Evolutionary conservation across 2,329 filamentous ascomycete genomes (phyloP).

Genomic region (Hymenoscyphus albidus): DNA sequence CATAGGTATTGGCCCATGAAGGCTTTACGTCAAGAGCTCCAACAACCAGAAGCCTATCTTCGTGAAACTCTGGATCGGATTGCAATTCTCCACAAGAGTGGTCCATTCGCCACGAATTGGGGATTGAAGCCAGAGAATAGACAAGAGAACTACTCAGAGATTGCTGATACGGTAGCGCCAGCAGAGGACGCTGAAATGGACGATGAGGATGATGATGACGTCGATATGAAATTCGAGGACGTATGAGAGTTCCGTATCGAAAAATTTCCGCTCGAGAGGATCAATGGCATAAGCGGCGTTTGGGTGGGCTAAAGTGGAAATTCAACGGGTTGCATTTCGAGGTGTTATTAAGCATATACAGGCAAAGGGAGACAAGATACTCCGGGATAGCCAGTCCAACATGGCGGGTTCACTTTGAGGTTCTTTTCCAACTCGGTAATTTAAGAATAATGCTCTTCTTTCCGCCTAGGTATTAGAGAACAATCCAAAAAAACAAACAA

Average conservation of each 20-base stretch:
- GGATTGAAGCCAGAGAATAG: conserved; percentile 70
- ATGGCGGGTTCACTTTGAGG: not conserved
- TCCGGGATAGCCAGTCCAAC: not conserved
- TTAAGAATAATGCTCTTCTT: not conserved
- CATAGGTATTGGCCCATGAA: conserved; percentile 96
- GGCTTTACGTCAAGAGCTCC: conserved; percentile 68
- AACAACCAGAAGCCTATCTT: conserved; percentile 91
- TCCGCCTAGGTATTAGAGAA: not conserved
- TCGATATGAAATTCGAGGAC: conserved; percentile 75
- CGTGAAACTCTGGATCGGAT: conserved; percentile 80
- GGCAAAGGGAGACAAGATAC: conserved; percentile 1
- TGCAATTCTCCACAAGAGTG: conserved; percentile 76
- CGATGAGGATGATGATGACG: conserved; percentile 55
- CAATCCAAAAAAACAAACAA: not conserved
- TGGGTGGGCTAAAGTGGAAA: not conserved
- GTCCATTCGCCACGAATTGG: conserved; percentile 82
- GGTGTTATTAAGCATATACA: conserved; percentile 13
- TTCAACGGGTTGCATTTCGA: conserved; percentile 12
- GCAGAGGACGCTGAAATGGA: conserved; percentile 41
- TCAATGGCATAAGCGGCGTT: conserved; percentile 10
- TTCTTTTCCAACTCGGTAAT: not conserved
- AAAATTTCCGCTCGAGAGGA: not conserved
- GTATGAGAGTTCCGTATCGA: conserved; percentile 39
- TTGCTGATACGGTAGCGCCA: conserved; percentile 49
- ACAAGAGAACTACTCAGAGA: conserved; percentile 48